Evolutionary conservation across 768 basidiomycete genomes (phyloP).

Genomic region (Amanita molliuscula): DNA sequence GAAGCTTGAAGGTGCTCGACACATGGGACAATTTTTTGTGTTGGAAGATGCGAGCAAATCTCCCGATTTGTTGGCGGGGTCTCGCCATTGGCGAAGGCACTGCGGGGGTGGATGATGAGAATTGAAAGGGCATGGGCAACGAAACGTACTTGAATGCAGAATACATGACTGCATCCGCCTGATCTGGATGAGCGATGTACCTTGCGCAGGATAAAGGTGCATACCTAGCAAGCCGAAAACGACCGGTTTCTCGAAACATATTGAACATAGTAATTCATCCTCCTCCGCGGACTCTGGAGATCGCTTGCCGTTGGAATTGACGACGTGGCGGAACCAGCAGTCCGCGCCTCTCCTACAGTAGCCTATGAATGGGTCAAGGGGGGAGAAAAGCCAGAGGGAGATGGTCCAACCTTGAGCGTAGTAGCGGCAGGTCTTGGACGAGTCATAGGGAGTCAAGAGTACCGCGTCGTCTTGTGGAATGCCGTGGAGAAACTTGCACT

Average conservation of each 20-base stretch:
- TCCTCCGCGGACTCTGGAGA: constrained; percentile 17
- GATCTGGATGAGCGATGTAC: constrained; percentile 7
- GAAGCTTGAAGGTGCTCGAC: constrained; percentile 55
- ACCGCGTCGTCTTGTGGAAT: constrained; percentile 14
- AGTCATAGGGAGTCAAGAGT: constrained; percentile 56
- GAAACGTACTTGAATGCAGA: constrained; percentile 54
- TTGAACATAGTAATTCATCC: constrained; percentile 49
- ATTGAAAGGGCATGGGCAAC: not conserved
- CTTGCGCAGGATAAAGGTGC: constrained; percentile 7
- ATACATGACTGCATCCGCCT: constrained; percentile 72
- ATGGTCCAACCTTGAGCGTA: constrained; percentile 40
- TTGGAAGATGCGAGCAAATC: constrained; percentile 46
- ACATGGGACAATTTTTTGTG: constrained; percentile 74
- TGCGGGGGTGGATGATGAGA: constrained; percentile 15
- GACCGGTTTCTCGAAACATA: constrained; percentile 65
- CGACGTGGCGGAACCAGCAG: constrained; percentile 69
- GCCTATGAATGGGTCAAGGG: constrained; percentile 27
- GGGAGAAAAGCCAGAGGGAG: not conserved
- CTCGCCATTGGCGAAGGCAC: constrained; percentile 79
- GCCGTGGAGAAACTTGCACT: constrained; percentile 74
- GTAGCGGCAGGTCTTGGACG: constrained; percentile 58
- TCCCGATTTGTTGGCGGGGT: constrained; percentile 37
- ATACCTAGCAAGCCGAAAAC: constrained; percentile 62
- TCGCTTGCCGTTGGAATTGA: constrained; percentile 11
- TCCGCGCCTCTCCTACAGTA: constrained; percentile 58